Percentiles rank a stretch among this genome's conserved stretches.
Evolutionary conservation across 768 basidiomycete genomes (phyloP).

Genomic region (Pholiota molesta): DNA sequence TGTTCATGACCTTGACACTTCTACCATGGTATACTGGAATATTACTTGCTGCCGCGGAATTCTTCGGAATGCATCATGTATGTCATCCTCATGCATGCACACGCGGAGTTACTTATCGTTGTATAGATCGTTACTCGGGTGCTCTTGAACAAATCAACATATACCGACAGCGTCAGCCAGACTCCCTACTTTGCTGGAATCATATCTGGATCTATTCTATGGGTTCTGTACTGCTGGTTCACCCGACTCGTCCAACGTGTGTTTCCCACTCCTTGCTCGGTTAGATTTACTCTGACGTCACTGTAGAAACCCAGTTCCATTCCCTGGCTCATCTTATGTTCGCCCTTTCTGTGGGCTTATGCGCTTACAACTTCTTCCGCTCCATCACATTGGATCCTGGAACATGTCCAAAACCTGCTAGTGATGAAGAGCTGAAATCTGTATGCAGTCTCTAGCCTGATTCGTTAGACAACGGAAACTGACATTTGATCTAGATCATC

Average conservation of each 20-base stretch:
- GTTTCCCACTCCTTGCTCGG: constrained; percentile 24
- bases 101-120: constrained; percentile 15
- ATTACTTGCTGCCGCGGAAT: constrained; percentile 81
- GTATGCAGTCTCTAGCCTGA: constrained; percentile 45
- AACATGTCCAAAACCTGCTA: constrained; percentile 76
- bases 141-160: constrained; percentile 77
- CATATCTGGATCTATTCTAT: constrained; percentile 81
- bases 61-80: constrained; percentile 94
- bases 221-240: constrained; percentile 86
- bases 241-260: constrained; percentile 74
- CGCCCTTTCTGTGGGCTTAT: constrained; percentile 67
- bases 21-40: constrained; percentile 91
- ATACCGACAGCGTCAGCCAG: constrained; percentile 81
- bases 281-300: neutral
- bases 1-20: constrained; percentile 81
- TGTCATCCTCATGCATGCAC: constrained; percentile 29
- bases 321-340: constrained; percentile 79
- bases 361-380: constrained; percentile 90
- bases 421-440: constrained; percentile 85
- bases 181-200: constrained; percentile 95
- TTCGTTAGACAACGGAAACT: neutral
- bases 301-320: constrained; percentile 76
- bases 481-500: constrained; percentile 60
- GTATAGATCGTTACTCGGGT: constrained; percentile 80
- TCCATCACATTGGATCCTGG: constrained; percentile 90